Conservation (phyloP, 169 alveolate genomes). For the Plasmodium relictum region DNA sequence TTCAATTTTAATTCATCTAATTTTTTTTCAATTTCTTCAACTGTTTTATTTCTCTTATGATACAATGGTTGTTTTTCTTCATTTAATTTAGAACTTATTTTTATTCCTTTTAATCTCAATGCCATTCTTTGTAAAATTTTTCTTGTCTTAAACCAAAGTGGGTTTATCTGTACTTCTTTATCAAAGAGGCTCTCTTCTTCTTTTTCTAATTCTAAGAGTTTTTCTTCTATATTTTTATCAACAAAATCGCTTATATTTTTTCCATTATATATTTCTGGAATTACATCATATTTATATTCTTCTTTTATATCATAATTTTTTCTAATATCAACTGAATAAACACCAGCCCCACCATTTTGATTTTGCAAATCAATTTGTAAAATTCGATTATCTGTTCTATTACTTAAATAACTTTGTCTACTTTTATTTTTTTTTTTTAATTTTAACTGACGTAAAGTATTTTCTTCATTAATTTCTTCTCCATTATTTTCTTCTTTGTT, state of each 20-base stretch:
- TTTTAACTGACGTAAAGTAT: slow-evolving; percentile 78
- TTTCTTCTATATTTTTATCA: slow-evolving; percentile 96
- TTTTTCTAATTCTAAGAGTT: slow-evolving; percentile 95
- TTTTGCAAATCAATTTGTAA: slow-evolving; percentile 91
- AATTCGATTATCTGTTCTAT: slow-evolving; percentile 77
- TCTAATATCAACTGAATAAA: slow-evolving; percentile 93
- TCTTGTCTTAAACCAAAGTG: slow-evolving; percentile 75
- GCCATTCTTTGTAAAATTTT: slow-evolving; percentile 61
- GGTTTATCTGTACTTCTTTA: slow-evolving; percentile 85
- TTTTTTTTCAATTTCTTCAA: slow-evolving; percentile 61
- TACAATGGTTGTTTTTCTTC: slow-evolving; percentile 53
- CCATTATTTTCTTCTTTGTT: neutral
- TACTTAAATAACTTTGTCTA: slow-evolving; percentile 62
- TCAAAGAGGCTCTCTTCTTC: slow-evolving; percentile 95
- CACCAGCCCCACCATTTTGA: slow-evolving; percentile 99
- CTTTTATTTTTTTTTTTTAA: slow-evolving; percentile 75
- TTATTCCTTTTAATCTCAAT: slow-evolving; percentile 34
- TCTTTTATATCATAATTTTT: slow-evolving; percentile 82
- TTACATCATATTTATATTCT: slow-evolving; percentile 96
- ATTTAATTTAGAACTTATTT: slow-evolving; percentile 40
- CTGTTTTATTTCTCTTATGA: slow-evolving; percentile 62
- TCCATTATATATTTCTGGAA: slow-evolving; percentile 98
- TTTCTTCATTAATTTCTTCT: slow-evolving; percentile 7
- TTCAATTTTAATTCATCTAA: slow-evolving; percentile 25
- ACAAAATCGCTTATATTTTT: slow-evolving; percentile 97